Conservation (phyloP, 257 asterid genomes). For the Nicotiana noctiflora region DNA sequence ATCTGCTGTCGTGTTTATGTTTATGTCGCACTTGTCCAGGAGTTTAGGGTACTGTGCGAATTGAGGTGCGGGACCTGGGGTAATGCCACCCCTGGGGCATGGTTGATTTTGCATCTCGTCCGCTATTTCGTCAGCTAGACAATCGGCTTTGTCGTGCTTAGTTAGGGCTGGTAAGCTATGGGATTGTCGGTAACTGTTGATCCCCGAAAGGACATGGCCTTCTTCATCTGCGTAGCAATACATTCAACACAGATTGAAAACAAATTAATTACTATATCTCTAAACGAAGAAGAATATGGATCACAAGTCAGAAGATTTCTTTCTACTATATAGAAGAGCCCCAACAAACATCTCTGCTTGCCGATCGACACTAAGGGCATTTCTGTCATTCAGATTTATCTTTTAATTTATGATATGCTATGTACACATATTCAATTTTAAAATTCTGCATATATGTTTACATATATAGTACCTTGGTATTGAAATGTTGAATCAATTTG, state of each 20-base stretch:
- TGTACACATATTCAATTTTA: no score
- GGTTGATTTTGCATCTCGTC: conserved; percentile 38
- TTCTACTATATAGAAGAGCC: no score
- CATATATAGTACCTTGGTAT: no score
- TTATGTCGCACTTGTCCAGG: conserved; percentile 45
- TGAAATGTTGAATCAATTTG: no score
- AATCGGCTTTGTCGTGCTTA: conserved; percentile 58
- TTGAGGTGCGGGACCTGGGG: conserved; percentile 23
- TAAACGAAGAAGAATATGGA: not conserved
- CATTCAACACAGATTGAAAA: not conserved
- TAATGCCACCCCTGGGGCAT: conserved; percentile 25
- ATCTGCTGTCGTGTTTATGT: conserved; percentile 45
- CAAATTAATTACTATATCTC: no score
- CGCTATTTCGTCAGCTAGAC: conserved; percentile 52
- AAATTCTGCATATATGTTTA: no score
- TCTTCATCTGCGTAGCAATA: conserved; percentile 40
- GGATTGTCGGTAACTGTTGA: conserved; percentile 67
- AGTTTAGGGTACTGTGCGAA: conserved; percentile 35
- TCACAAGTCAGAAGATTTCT: not conserved
- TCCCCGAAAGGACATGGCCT: conserved; percentile 47
- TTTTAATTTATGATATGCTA: no score
- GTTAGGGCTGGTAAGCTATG: conserved; percentile 25
- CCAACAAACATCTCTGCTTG: no score
- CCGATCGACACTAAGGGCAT: no score
- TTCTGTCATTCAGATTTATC: no score